Evolutionary conservation across 179 eudicot genomes (phyloP).

Genomic region (Beta corolliflora): DNA sequence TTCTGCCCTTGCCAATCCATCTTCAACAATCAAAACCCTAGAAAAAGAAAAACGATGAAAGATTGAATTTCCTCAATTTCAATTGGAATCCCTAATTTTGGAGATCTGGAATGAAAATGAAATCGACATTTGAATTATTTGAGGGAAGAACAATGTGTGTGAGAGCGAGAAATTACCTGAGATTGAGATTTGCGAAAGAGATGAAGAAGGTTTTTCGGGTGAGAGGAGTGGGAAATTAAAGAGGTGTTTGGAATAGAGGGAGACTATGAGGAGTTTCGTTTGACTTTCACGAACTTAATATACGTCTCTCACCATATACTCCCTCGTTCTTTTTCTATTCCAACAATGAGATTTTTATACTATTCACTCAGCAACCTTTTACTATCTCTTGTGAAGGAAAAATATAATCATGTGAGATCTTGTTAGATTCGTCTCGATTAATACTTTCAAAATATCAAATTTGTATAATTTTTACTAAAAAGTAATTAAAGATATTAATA

Average conservation of each 20-base stretch:
- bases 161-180: conserved; percentile 16
- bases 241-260: neutral
- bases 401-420: too few species aligned
- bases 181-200: neutral
- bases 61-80: too few species aligned
- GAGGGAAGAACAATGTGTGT: too few species aligned
- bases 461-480: too few species aligned
- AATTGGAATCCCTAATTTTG: neutral
- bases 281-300: neutral
- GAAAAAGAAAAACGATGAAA: neutral
- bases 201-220: neutral
- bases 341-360: too few species aligned
- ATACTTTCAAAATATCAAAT: too few species aligned
- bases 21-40: neutral
- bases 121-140: neutral
- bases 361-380: too few species aligned
- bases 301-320: too few species aligned
- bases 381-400: too few species aligned
- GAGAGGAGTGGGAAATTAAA: neutral
- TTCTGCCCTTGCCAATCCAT: conserved; percentile 99
- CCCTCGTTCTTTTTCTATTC: too few species aligned
- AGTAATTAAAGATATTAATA: too few species aligned
- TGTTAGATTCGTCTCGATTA: too few species aligned
- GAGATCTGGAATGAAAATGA: neutral
- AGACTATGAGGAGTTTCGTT: neutral